phyloP scores from a whole-genome alignment of 805 yeast genomes.

The Suhomyces vadensis region DNA sequence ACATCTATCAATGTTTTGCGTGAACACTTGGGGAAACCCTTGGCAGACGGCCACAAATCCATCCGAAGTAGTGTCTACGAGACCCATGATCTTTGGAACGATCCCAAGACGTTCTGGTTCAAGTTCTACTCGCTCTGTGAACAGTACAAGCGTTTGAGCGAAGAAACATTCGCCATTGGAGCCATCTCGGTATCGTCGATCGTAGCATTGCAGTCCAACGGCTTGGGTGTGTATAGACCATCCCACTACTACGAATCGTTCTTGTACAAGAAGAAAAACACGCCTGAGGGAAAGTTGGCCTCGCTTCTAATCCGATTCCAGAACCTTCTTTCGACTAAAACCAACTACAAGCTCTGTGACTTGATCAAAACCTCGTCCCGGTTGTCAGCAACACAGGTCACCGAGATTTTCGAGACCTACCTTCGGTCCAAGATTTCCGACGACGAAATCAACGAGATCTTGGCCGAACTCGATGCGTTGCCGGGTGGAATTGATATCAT shows the following conservation, averaged over 20 bases:
- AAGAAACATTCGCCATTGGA: constrained; percentile 53
- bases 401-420: constrained; percentile 23
- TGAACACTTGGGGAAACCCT: constrained; percentile 31
- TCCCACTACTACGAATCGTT: constrained; percentile 35
- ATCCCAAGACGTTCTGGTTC: constrained; percentile 52
- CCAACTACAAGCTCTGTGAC: constrained; percentile 25
- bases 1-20: constrained; percentile 56
- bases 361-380: constrained; percentile 14
- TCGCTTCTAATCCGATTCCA: constrained; percentile 23
- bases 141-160: constrained; percentile 61
- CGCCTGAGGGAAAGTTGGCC: constrained; percentile 19
- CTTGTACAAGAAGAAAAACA: constrained; percentile 7
- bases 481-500: constrained; percentile 28
- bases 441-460: constrained; percentile 21
- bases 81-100: constrained; percentile 16
- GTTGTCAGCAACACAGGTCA: constrained; percentile 18
- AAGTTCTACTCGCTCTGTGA: constrained; percentile 70
- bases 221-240: constrained; percentile 31
- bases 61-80: constrained; percentile 31
- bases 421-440: constrained; percentile 28
- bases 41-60: constrained; percentile 12
- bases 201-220: constrained; percentile 33
- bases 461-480: constrained; percentile 25
- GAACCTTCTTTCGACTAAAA: constrained; percentile 29
- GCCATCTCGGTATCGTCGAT: constrained; percentile 14